Conservation (phyloP, 116 monocot genomes). For the Phalaenopsis hybrid region DNA sequence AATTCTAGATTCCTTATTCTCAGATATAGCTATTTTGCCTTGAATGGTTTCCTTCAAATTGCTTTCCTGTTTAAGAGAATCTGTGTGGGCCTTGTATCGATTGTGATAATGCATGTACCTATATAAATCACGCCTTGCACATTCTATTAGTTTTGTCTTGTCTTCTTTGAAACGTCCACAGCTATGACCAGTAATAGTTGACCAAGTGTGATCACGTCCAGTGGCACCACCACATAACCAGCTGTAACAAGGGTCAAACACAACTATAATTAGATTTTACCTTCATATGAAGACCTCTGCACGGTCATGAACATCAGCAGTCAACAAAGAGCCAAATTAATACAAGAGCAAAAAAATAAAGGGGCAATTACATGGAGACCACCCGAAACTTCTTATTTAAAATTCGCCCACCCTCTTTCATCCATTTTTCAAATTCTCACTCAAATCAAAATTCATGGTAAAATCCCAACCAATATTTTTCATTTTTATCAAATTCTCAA, state of each 20-base stretch:
- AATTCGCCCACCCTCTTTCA: no score
- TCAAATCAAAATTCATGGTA: no score
- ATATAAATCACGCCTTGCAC: conserved; percentile 34
- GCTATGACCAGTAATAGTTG: conserved; percentile 38
- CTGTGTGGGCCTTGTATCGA: conserved; percentile 40
- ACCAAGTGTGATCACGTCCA: conserved; percentile 47
- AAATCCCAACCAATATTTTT: no score
- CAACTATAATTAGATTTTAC: neutral
- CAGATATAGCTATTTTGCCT: conserved; percentile 37
- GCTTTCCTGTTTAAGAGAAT: conserved; percentile 48
- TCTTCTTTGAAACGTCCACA: conserved; percentile 52
- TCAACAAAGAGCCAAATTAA: no score
- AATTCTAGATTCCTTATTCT: conserved; percentile 42
- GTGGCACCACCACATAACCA: conserved; percentile 53
- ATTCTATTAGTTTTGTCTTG: conserved; percentile 27
- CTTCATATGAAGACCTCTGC: no score
- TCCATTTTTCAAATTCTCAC: no score
- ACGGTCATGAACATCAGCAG: no score
- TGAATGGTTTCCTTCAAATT: conserved; percentile 43
- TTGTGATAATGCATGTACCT: conserved; percentile 51
- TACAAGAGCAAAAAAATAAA: no score
- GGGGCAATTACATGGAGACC: no score
- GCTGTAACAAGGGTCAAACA: conserved; percentile 13
- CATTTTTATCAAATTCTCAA: no score
- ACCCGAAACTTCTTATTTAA: no score